Evolutionary conservation across 2,329 filamentous ascomycete species (phyloP), one percentile per base, ranked within the genome.

Genomic region (Magnaporthales sp.): DNA sequence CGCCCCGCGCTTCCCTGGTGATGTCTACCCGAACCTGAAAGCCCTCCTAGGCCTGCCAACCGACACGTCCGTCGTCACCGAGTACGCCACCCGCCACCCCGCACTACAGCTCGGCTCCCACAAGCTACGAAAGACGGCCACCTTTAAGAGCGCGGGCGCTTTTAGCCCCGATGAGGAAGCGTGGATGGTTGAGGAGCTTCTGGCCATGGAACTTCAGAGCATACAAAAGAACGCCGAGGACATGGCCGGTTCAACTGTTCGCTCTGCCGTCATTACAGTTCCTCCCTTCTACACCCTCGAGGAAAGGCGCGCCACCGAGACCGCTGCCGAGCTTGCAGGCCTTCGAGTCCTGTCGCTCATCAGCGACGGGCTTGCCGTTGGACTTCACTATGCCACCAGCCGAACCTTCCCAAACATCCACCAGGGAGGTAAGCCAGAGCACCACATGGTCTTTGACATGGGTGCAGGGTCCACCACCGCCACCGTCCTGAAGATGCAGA

Each of bases 401-500:
- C 88, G 95, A 73, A 92, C 91, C 19, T 99, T 98, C 78, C 92
- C 93, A 51, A 92, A 87, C 72, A 83, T 95, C 68, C 91, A 87
- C 66, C 89, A 95, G 66, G 92, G 92, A 66, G 90, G 86, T 70
- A 93, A 93, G 80, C 90, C 95, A 0, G 95, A 99, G 78, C 87
- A 93, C 72, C 92, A 99, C 79, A 80, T 99, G 76, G 87, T 99
- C 31, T 99, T 95, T 74, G 95, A 99, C 75, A 98, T 99, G 93
- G 95, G 95, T 71, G 93, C 95, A 71, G 95, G 95, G 4, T 97
- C 92, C 62, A 91, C 94, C 32, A 96, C 92, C 72, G 94, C 94
- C 4, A 95, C 93, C 7, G 82, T 99, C 65, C 80, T 99, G 75
- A 90, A 89, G 73, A 97, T 99, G 80, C 93, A 97, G 77, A 91